These are phyloP conservation scores for Carex scoparia DNA, from an alignment of 176 grass and related monocot genomes.

Conservation along the genomic window DNA sequence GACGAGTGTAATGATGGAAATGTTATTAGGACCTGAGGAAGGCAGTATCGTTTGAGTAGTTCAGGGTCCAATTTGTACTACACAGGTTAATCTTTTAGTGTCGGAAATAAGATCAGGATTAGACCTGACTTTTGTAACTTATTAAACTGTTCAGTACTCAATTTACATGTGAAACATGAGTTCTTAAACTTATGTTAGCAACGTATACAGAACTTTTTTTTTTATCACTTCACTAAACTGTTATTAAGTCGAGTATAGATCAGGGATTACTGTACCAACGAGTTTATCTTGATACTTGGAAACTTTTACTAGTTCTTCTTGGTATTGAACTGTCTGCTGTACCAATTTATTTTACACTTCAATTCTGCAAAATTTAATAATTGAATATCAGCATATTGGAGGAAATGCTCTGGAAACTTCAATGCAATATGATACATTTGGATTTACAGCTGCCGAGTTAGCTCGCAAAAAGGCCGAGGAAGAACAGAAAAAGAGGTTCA, in stretches of 20 bases:
- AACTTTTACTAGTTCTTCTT: neutral
- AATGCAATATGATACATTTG: conserved; percentile 91
- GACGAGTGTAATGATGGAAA: neutral
- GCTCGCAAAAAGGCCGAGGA: conserved; percentile 73
- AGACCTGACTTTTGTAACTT: neutral
- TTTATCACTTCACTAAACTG: neutral
- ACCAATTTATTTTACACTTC: conserved; percentile 17
- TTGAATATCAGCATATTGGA: conserved; percentile 64
- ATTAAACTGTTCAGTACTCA: neutral
- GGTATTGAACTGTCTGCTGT: neutral
- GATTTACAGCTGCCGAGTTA: conserved; percentile 76
- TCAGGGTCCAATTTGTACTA: neutral
- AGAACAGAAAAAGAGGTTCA: conserved; percentile 82
- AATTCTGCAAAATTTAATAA: neutral
- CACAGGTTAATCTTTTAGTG: neutral
- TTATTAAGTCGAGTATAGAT: neutral
- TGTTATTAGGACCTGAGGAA: neutral
- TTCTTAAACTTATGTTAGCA: neutral
- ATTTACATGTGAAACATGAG: neutral
- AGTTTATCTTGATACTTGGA: neutral
- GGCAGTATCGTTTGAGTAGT: neutral
- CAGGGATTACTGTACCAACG: neutral
- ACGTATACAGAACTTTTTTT: neutral
- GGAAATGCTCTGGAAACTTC: conserved; percentile 82
- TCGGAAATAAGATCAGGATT: neutral